Evolutionary conservation across 1,284 basidiomycete genomes (phyloP), one percentile per base, ranked within the genome.

Genomic region (Polyporus tsugae): DNA sequence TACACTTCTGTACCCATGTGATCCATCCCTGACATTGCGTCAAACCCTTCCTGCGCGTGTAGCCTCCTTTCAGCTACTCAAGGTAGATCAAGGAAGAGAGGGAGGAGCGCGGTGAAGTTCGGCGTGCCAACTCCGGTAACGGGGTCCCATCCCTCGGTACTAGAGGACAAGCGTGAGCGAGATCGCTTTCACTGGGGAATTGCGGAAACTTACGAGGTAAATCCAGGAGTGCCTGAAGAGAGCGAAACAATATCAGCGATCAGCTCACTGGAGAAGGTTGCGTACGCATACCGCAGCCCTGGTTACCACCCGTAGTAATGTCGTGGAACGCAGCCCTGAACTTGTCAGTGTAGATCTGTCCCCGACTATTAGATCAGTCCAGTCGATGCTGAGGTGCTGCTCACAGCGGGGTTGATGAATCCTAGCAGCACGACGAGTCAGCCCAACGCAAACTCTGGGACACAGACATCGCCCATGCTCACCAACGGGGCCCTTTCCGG

Each of bases 261-360:
- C 33, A 58, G 19, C 11, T 13, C 61, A 25, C 38, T 5, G 6
- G 15, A 15, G 33, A 4, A 25, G 11, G n/a, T 38, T 25, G 22
- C 25, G 49, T n/a, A n/a, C 11, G 72, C 76, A 70, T 74, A 76
- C 81, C 80, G 66, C 83, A 86, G 25, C 85, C 86, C 68, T 79
- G 84, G 75, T 84, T 86, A 2, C 79, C 79, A 17, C 85, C 85
- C 15, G 72, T 78, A 0, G 81, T 86, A 65, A 87, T 85, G 72
- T 86, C 85, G 68, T 85, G 82, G 75, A 87, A 85, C 4, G 81
- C 82, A 25, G 74, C 67, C 17, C 75, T 72, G 70, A 85, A 84
- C 15, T 70, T 68, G 15, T 76, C 73, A 1, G 81, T 80, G 73
- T 85, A 84, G 6, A 85, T 80, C 81, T 83, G 67, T 7, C 4